phyloP scores from a whole-genome alignment of 2,329 filamentous ascomycete genomes.

The Talaromyces pinophilus region DNA sequence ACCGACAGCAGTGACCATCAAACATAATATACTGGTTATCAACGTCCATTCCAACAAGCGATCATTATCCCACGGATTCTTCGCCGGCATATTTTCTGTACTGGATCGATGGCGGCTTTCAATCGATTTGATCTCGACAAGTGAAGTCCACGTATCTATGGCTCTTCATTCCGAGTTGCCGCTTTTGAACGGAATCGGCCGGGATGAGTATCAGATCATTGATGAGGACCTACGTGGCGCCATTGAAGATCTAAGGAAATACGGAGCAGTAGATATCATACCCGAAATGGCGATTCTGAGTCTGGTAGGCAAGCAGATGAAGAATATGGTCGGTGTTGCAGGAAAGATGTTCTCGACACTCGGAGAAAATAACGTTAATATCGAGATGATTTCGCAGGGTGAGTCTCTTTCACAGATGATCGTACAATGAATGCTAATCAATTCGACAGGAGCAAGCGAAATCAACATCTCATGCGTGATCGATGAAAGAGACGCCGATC shows the following conservation, averaged over 20 bases:
- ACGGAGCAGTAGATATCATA: conserved; percentile 87
- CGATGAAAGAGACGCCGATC: conserved; percentile 82
- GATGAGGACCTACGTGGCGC: conserved; percentile 65
- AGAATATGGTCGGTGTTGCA: conserved; percentile 93
- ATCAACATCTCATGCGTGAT: conserved; percentile 99
- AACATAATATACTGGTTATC: conserved; percentile 93
- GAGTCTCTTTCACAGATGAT: conserved; percentile 35
- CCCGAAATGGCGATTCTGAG: conserved; percentile 94
- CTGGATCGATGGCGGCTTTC: conserved; percentile 83
- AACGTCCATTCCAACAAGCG: conserved; percentile 98
- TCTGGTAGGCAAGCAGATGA: conserved; percentile 92
- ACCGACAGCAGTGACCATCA: conserved; percentile 91
- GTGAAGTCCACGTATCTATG: conserved; percentile 96
- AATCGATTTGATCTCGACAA: conserved; percentile 94
- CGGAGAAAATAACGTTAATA: conserved; percentile 90
- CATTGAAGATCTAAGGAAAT: conserved; percentile 71
- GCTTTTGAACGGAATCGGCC: conserved; percentile 51
- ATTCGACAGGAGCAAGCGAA: conserved; percentile 77
- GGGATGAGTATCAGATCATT: conserved; percentile 55
- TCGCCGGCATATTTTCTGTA: conserved; percentile 89
- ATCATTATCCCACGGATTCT: conserved; percentile 92
- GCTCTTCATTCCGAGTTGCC: conserved; percentile 79
- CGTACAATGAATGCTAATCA: conserved; percentile 18
- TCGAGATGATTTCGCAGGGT: conserved; percentile 99
- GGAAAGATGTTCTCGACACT: conserved; percentile 94